These are phyloP conservation scores for Daedaleopsis nitida DNA, from an alignment of 768 basidiomycete genomes.

Conservation along the genomic window DNA sequence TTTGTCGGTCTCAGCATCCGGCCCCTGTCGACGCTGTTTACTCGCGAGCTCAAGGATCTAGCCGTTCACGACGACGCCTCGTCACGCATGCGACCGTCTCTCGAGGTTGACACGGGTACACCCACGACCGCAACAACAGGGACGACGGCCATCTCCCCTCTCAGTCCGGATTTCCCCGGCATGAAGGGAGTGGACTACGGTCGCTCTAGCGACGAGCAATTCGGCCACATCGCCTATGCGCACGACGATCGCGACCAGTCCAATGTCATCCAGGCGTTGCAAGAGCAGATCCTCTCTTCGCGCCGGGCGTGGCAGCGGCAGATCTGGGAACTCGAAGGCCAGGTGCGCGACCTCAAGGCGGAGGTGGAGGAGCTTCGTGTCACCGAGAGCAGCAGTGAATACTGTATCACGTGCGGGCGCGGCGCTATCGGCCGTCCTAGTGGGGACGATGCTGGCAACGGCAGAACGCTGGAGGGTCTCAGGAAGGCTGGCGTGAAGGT, in stretches of 20 bases:
- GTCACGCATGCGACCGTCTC: slow-evolving; percentile 33
- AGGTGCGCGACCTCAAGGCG: slow-evolving; percentile 68
- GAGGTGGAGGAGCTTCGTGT: slow-evolving; percentile 63
- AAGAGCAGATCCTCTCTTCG: slow-evolving; percentile 58
- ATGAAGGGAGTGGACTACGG: slow-evolving; percentile 10
- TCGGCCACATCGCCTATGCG: slow-evolving; percentile 25
- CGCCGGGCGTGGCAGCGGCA: slow-evolving; percentile 72
- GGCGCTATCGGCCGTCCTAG: slow-evolving; percentile 31
- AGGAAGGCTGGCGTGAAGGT: slow-evolving; percentile 30
- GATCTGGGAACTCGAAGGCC: slow-evolving; percentile 74
- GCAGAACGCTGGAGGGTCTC: slow-evolving; percentile 23
- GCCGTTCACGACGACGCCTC: slow-evolving; percentile 21
- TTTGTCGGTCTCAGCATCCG: slow-evolving; percentile 72
- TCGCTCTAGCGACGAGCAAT: slow-evolving; percentile 32
- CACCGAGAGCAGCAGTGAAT: slow-evolving; percentile 38
- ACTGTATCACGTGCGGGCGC: slow-evolving; percentile 66
- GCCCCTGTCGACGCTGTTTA: slow-evolving; percentile 77
- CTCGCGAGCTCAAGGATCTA: slow-evolving; percentile 61
- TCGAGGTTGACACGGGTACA: slow-evolving; percentile 48
- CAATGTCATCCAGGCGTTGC: slow-evolving; percentile 52
- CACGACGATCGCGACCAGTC: slow-evolving; percentile 42
- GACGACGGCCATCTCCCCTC: slow-evolving; percentile 49
- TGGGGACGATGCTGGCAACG: neutral
- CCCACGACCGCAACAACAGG: slow-evolving; percentile 50
- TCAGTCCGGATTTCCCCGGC: slow-evolving; percentile 42